Evolutionary conservation across 176 grass and related monocot species (phyloP).

Genomic region (Typha latifolia): DNA sequence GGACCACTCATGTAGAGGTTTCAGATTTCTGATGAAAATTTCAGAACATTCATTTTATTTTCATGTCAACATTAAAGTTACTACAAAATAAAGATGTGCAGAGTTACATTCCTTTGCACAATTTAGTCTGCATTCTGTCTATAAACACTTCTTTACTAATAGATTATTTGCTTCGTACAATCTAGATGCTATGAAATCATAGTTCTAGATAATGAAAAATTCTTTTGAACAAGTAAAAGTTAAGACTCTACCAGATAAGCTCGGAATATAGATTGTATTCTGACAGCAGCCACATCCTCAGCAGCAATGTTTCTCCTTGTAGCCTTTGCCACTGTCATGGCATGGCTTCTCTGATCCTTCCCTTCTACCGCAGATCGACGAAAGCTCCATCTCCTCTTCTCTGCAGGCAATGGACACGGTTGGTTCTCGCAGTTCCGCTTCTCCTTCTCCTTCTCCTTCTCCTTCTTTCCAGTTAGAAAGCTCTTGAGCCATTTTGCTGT

Average conservation of each 20-base stretch:
- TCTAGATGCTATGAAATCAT: neutral
- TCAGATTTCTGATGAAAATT: no score
- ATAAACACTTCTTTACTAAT: no score
- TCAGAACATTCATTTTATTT: no score
- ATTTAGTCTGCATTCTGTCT: no score
- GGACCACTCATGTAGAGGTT: no score
- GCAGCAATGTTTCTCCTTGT: neutral
- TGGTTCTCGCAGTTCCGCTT: conserved; percentile 3
- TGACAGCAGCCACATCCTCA: conserved; percentile 7
- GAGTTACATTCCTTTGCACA: no score
- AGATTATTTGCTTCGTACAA: neutral
- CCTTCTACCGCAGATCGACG: conserved; percentile 11
- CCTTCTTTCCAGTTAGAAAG: conserved; percentile 36
- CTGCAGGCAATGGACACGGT: conserved; percentile 22
- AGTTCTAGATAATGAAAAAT: neutral
- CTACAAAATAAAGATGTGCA: no score
- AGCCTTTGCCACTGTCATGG: neutral
- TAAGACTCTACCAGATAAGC: neutral
- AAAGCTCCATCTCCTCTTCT: conserved; percentile 79
- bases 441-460: conserved; percentile 20
- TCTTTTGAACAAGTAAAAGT: neutral
- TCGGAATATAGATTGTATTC: conserved; percentile 12
- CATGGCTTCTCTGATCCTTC: neutral
- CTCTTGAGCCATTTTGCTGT: conserved; percentile 52
- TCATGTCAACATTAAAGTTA: no score